These are phyloP conservation scores for Pisolithus sp. DNA, from an alignment of 768 basidiomycete species.

Conservation along the genomic window DNA sequence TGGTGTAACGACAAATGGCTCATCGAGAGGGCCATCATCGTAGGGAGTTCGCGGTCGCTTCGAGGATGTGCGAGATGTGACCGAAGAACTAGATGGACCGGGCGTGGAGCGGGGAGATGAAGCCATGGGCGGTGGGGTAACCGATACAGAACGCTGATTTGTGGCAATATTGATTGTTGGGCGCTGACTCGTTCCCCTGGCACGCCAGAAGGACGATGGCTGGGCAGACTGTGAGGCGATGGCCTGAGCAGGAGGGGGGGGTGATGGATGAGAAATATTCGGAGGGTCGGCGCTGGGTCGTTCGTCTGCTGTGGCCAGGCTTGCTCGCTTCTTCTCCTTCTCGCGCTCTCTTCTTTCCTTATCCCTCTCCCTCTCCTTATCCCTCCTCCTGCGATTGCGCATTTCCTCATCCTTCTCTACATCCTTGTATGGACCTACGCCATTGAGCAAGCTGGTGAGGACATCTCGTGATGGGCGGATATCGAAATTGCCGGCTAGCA, in stretches of 20 bases:
- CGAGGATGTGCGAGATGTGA: constrained; percentile 71
- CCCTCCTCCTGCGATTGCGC: constrained; percentile 49
- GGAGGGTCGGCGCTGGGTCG: constrained; percentile 15
- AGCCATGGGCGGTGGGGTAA: constrained; percentile 64
- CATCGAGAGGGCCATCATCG: constrained; percentile 43
- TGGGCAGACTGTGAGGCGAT: constrained; percentile 26
- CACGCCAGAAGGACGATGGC: constrained; percentile 56
- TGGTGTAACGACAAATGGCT: constrained; percentile 16
- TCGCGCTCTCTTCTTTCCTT: constrained; percentile 40
- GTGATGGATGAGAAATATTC: constrained; percentile 11
- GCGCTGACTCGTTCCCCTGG: constrained; percentile 33
- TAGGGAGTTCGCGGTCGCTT: constrained; percentile 74
- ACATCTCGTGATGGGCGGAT: constrained; percentile 61
- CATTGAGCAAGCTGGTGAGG: constrained; percentile 73
- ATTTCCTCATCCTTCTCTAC: constrained; percentile 57
- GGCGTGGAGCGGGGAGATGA: constrained; percentile 70
- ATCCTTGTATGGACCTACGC: constrained; percentile 58
- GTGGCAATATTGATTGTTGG: constrained; percentile 70
- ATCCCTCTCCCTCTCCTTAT: constrained; percentile 38
- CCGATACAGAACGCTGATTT: constrained; percentile 63
- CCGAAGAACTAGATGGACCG: constrained; percentile 66
- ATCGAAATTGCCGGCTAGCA: constrained; percentile 74
- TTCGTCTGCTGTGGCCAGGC: constrained; percentile 31
- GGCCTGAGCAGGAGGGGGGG: constrained; percentile 17
- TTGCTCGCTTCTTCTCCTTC: constrained; percentile 41